A percentile compares a stretch with the other conserved stretches of the same genome.
Conservation (phyloP, 1,139 yeast genomes). For the Sugiyamaella pinicola region DNA sequence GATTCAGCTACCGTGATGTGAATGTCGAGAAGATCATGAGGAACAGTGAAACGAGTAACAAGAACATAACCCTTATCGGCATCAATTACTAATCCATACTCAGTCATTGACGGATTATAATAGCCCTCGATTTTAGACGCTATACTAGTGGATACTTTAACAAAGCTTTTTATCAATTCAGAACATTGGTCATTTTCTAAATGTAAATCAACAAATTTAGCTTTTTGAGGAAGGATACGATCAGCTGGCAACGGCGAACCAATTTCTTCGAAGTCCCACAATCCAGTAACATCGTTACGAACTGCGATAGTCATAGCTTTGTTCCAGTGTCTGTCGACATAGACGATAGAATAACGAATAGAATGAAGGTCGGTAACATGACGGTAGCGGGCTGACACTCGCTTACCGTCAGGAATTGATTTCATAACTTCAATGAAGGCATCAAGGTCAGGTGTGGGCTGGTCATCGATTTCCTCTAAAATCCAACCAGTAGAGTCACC, state of each 20-base stretch:
- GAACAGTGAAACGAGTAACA: slow-evolving; percentile 76
- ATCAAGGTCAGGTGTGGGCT: slow-evolving; percentile 71
- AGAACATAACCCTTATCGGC: slow-evolving; percentile 77
- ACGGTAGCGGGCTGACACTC: slow-evolving; percentile 71
- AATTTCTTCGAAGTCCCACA: slow-evolving; percentile 80
- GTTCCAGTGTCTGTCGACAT: slow-evolving; percentile 85
- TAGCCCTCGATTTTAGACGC: slow-evolving; percentile 73
- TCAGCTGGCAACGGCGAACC: slow-evolving; percentile 39
- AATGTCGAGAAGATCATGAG: slow-evolving; percentile 83
- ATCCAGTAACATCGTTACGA: slow-evolving; percentile 78
- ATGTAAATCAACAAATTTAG: slow-evolving; percentile 72
- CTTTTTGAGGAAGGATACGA: slow-evolving; percentile 59
- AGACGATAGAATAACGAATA: slow-evolving; percentile 58
- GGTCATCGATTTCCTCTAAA: slow-evolving; percentile 74
- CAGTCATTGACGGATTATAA: slow-evolving; percentile 46
- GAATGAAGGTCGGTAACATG: slow-evolving; percentile 82
- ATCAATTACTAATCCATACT: slow-evolving; percentile 81
- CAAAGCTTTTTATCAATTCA: slow-evolving; percentile 60
- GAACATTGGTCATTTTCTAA: slow-evolving; percentile 56
- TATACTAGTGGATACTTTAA: slow-evolving; percentile 62
- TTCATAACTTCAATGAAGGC: slow-evolving; percentile 78
- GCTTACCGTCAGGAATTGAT: slow-evolving; percentile 70
- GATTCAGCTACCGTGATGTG: slow-evolving; percentile 84
- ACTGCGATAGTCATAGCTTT: slow-evolving; percentile 69
- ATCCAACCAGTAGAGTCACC: slow-evolving; percentile 61